Percentiles rank a stretch among this genome's conserved stretches.
Conservation (phyloP, 345 rosid genomes). For the Acer yangbiense region DNA sequence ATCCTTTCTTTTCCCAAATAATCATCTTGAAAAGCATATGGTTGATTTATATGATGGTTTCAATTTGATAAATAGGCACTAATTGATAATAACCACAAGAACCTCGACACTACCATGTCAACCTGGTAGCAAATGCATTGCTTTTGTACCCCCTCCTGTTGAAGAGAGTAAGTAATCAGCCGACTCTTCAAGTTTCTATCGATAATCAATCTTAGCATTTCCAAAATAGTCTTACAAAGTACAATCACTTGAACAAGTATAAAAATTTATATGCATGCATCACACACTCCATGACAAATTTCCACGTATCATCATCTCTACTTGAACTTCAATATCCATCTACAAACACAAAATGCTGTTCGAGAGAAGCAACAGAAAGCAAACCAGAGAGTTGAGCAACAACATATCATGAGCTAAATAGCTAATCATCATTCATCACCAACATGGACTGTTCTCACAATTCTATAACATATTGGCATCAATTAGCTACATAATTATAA, state of each 20-base stretch:
- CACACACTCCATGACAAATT: not conserved
- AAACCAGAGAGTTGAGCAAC: too few relatives aligned
- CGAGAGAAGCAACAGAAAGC: too few relatives aligned
- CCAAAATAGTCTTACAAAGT: not conserved
- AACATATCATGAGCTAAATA: too few relatives aligned
- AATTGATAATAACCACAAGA: not conserved
- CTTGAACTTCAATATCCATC: conserved; percentile 1
- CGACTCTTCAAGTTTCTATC: not conserved
- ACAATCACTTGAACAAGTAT: not conserved
- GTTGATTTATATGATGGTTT: not conserved
- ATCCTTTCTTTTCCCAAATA: not conserved
- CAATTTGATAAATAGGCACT: not conserved
- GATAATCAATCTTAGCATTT: not conserved
- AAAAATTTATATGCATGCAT: not conserved
- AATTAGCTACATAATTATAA: too few relatives aligned
- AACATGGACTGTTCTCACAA: too few relatives aligned
- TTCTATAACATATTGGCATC: too few relatives aligned
- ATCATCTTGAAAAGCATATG: too few relatives aligned
- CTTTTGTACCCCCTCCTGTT: too few relatives aligned
- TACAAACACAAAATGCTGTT: not conserved
- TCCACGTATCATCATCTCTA: not conserved
- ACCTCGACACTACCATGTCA: not conserved
- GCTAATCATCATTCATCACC: too few relatives aligned
- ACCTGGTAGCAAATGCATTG: not conserved
- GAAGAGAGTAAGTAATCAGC: too few relatives aligned